Base-by-base conservation (phyloP, 2,329 filamentous ascomycete species). In the Neoarthrinium moseri region DNA sequence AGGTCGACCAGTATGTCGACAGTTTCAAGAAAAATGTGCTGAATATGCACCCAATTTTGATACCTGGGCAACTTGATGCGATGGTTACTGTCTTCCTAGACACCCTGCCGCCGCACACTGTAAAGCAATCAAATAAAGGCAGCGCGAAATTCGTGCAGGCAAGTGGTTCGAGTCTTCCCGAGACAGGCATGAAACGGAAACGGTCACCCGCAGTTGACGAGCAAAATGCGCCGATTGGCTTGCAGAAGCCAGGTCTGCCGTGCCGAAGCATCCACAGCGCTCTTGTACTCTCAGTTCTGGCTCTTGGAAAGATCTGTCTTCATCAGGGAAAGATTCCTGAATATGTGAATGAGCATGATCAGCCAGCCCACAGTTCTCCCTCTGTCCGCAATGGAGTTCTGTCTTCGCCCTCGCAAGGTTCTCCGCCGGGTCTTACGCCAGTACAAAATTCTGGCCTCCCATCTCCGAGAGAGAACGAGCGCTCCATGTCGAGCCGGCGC, bases 271-370 rank as follows among this genome's bases (percentile, higher is more conserved):
- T 94, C 13, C 79, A 84, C 43, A 95, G 89, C 54, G 91, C 91
- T 0, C 76, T 97, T 30, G 81, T 96, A 1, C 75, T 96, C 3
- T 74, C 92, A 4, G 82, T 96, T 1, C 74, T 97, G 44, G 92
- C 92, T 0, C 71, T 99, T 5, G 94, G 94, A 15, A 91, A 90
- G 59, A 87, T 97, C 11, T 92, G 89, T 56, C 63, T 73, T 7
- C 67, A 77, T 53, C 74, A 72, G 35, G 72, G 74, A 0, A 71
- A 69, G 51, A 71, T 85, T 4, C 80, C 80, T 0, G 80, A 84
- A 41, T 70, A 86, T 3, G 75, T 87, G 6, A 74, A 72, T 13
- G 75, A 80, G 48, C 65, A 61, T 40, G 70, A 67, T 36, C 47
- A 50, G 13, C 64, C 56, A 33, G 56, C 55, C 52, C 67, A 63